Base-by-base conservation (phyloP, 345 rosid species). In the Clarkia xantiana region DNA sequence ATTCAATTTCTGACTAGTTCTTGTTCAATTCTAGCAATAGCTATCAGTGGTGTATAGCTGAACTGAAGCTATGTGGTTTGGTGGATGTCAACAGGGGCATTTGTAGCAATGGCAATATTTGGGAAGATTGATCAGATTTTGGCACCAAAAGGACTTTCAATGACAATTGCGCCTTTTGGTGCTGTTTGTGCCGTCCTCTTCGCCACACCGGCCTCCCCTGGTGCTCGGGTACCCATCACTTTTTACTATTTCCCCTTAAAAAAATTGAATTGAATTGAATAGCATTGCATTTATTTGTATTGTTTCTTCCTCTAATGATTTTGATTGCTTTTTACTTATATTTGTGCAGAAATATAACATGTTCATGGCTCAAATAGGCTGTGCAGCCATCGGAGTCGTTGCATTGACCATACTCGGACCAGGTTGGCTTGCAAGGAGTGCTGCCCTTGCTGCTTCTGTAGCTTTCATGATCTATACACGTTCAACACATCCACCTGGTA, bases 181-280 rank as follows among this genome's bases (percentile, higher is more conserved):
- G 94, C 97, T 10, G 97, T 90, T 55, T 81, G 61, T 25, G 91
- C 97, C 22, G 83, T 83, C 39, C 95, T 90, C 47, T 81, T 86
- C 62, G 64, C 69, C 51, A 29, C 80, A 22, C 95, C 97, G n/a
- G 71, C 94, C 15, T 66, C 91, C 59, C 95, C 95, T 36, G 82
- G 86, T 43, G 95, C 95, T 45, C 74, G 90, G 71, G 89, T 81
- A 69, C 14, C 19, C 11, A 9, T 12, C 16, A 44, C 47, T 44
- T 13, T 10, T n/a, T n/a, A 18, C 16, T 44, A 4, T 44, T 44
- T 8, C 5, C 48, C 18, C 20, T 45, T n/a, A n/a, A n/a, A n/a
- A n/a, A n/a, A n/a, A n/a, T n/a, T n/a, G n/a, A n/a, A n/a, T n/a
- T n/a, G n/a, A n/a, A n/a, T n/a, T n/a, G n/a, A n/a, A n/a, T n/a